Base-by-base conservation (phyloP, 495 filamentous ascomycete species). In the Talaromyces adpressus region DNA sequence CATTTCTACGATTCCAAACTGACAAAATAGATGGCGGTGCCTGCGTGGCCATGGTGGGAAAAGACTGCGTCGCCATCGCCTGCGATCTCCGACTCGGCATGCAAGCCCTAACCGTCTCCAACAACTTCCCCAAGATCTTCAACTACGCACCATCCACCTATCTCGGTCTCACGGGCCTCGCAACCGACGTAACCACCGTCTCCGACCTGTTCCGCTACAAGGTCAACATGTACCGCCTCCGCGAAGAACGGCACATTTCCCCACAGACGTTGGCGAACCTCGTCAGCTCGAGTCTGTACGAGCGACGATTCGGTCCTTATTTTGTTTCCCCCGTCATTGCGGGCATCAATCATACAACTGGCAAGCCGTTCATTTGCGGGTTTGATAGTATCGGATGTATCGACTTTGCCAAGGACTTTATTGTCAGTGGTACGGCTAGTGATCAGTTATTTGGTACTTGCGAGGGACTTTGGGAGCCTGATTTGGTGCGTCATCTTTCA, bases 81-180 rank as follows among this genome's bases (percentile, higher is more conserved):
- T 98, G 94, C 82, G 94, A 98, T 78, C 92, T 98, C 66, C 93
- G 94, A 62, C 91, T 98, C 62, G 94, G 94, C 66, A 88, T 97
- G 75, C 95, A 98, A 82, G 82, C 95, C 70, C 84, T 98, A 73
- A 98, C 94, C 45, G 88, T 98, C 62, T 96, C 91, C 72, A 98
- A 98, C 87, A 96, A 97, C 87, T 98, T 97, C 85, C 94, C 94
- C 79, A 98, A 98, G 81, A 91, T 98, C 84, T 98, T 98, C 87
- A 85, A 89, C 75, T 97, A 96, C 83, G 92, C 91, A 72, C 75
- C 81, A 18, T 89, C 92, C 73, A 91, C 93, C 67, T 96, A 96
- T 77, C 89, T 98, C n/a, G 94, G 94, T 52, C 85, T 98, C 51
- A 98, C 95, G 4, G 94, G 94, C 30, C 89, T 98, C 23, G 94